Percentiles rank a stretch among this genome's conserved stretches.
Conservation (phyloP, 1,284 basidiomycete species). For the Puccinia sorghi region DNA sequence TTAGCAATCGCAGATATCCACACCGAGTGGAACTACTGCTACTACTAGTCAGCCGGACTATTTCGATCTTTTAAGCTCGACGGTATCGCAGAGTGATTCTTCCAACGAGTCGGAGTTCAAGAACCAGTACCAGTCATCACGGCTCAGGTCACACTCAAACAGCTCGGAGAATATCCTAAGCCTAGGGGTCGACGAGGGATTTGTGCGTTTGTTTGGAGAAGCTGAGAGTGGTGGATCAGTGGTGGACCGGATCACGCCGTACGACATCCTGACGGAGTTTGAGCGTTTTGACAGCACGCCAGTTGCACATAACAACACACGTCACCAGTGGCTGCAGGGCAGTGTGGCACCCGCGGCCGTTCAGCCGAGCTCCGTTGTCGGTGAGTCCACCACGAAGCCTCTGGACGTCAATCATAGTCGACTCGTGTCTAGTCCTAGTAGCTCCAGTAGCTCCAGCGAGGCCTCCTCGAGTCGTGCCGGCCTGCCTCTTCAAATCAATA, state of each 20-base stretch:
- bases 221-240: not conserved
- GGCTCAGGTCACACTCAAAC: not conserved
- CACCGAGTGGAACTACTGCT: not conserved
- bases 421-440: not conserved
- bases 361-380: not conserved
- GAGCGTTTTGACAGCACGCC: conserved; percentile 13
- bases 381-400: not conserved
- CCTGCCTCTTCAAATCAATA: not conserved
- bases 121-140: not conserved
- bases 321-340: conserved; percentile 13
- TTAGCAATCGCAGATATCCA: not conserved
- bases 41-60: not conserved
- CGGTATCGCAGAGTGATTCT: not conserved
- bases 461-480: not conserved
- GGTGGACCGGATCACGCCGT: conserved; percentile 11
- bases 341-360: conserved; percentile 19
- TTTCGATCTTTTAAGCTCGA: not conserved
- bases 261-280: not conserved
- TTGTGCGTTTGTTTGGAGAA: not conserved
- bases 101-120: not conserved
- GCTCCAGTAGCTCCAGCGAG: conserved; percentile 27
- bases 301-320: not conserved
- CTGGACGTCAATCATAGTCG: not conserved
- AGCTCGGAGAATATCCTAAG: not conserved
- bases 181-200: not conserved